These are phyloP conservation scores for Pseudogymnoascus sp. DNA, from an alignment of 2,329 filamentous ascomycete species.

Conservation along the genomic window DNA sequence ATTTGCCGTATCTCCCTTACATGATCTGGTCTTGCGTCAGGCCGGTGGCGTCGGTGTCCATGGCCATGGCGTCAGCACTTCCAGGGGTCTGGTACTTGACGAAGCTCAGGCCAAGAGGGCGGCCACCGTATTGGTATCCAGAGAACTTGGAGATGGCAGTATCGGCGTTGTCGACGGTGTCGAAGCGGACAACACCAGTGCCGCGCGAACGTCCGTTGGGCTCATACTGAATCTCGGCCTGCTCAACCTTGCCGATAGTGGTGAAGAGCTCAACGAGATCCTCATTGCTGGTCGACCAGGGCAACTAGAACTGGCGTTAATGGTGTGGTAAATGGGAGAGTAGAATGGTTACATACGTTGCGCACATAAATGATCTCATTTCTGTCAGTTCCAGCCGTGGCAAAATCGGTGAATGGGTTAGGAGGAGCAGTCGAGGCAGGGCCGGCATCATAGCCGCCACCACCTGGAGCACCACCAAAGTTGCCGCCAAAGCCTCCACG, in stretches of 20 bases:
- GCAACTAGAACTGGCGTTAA: constrained; percentile 53
- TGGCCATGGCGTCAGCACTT: constrained; percentile 68
- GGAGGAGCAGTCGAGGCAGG: constrained; percentile 50
- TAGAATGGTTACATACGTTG: constrained; percentile 60
- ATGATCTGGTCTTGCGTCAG: constrained; percentile 98
- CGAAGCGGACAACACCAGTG: constrained; percentile 94
- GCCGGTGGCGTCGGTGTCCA: constrained; percentile 74
- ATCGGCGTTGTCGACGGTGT: constrained; percentile 72
- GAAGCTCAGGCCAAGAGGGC: constrained; percentile 84
- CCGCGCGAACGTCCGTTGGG: constrained; percentile 91
- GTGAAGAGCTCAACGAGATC: constrained; percentile 94
- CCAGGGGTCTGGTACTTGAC: constrained; percentile 80
- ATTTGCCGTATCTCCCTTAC: constrained; percentile 39
- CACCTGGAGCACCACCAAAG: constrained; percentile 32
- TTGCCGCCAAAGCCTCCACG: constrained; percentile 40
- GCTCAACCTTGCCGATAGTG: constrained; percentile 95
- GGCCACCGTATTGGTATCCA: constrained; percentile 92
- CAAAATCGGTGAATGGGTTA: constrained; percentile 91
- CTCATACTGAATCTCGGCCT: constrained; percentile 99
- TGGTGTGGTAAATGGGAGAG: neutral
- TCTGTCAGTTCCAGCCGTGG: constrained; percentile 76
- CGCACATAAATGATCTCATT: constrained; percentile 86
- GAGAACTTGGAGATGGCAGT: constrained; percentile 96
- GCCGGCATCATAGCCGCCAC: constrained; percentile 24
- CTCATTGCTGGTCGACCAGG: constrained; percentile 98